A percentile compares a stretch with the other conserved stretches of the same genome.
These are phyloP conservation scores for Pestalotiopsis fici DNA, from an alignment of 2,329 filamentous ascomycete species.

Conservation along the genomic window DNA sequence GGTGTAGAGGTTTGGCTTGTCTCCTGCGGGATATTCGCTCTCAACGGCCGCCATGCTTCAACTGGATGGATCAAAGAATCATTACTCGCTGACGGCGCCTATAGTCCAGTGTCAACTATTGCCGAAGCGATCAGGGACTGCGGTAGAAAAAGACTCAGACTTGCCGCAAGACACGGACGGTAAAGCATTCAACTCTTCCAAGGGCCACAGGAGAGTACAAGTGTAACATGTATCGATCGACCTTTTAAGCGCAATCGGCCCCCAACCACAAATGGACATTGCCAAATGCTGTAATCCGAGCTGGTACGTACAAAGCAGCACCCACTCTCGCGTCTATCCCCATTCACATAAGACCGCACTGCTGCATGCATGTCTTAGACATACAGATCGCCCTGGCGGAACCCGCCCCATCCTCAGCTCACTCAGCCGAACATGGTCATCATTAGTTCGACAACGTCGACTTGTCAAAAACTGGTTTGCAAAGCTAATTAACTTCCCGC, in stretches of 20 bases:
- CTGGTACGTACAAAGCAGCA: neutral
- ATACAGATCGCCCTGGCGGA: constrained; percentile 8
- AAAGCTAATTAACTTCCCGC: neutral
- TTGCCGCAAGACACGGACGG: neutral
- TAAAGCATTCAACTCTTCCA: neutral
- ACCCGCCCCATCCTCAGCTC: constrained; percentile 8
- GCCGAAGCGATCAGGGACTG: constrained; percentile 13
- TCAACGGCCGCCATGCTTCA: constrained; percentile 1
- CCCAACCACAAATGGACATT: neutral
- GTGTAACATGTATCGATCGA: neutral
- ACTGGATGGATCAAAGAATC: constrained; percentile 9
- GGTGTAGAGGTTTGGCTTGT: constrained; percentile 21
- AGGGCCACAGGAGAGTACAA: neutral
- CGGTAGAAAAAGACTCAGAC: constrained; percentile 14
- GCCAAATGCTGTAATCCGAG: neutral
- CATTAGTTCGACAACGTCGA: neutral
- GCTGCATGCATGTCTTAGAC: constrained; percentile 16
- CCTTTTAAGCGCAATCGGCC: neutral
- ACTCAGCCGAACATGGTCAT: constrained; percentile 13
- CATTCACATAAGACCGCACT: constrained; percentile 7
- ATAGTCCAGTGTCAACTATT: neutral
- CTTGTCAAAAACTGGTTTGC: constrained; percentile 5
- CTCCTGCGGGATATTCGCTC: neutral
- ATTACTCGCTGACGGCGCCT: constrained; percentile 3
- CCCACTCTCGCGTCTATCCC: constrained; percentile 2